Percentiles rank a stretch among this genome's conserved stretches.
Evolutionary conservation across 78 protist genomes (phyloP).

Genomic region (Dictyostelium intermedium): DNA sequence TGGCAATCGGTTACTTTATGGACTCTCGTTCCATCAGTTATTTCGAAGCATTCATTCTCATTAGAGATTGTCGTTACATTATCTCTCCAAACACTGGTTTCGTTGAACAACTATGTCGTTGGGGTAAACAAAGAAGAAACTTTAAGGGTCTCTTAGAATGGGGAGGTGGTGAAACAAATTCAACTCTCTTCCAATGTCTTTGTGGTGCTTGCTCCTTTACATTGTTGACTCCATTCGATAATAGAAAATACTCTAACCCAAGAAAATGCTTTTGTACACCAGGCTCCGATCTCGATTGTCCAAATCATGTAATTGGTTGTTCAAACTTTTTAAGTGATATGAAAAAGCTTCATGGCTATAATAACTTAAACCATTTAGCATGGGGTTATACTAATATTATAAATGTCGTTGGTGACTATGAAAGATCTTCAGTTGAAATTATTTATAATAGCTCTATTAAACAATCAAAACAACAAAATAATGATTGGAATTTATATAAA

Average conservation of each 20-base stretch:
- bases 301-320: conserved; percentile 56
- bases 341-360: conserved; percentile 70
- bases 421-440: conserved; percentile 68
- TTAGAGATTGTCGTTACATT: conserved; percentile 75
- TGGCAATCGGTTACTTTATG: conserved; percentile 79
- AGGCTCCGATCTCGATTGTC: conserved; percentile 10
- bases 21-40: conserved; percentile 63
- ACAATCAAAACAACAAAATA: not conserved
- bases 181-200: conserved; percentile 68
- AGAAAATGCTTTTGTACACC: conserved; percentile 27
- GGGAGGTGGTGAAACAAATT: conserved; percentile 43
- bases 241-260: conserved; percentile 19
- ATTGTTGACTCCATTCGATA: conserved; percentile 65
- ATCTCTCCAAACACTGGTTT: conserved; percentile 67
- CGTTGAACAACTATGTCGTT: conserved; percentile 76
- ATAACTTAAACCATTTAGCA: conserved; percentile 7
- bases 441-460: not conserved
- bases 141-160: conserved; percentile 66
- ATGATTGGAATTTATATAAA: conserved; percentile 72
- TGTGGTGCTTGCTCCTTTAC: conserved; percentile 80
- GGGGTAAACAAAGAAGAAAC: conserved; percentile 80
- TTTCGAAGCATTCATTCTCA: conserved; percentile 71
- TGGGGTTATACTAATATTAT: conserved; percentile 66
- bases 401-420: conserved; percentile 67
- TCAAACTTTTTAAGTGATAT: conserved; percentile 62